A percentile compares a stretch with the other conserved stretches of the same genome.
Evolutionary conservation across 768 basidiomycete genomes (phyloP).

Genomic region (Leccinum arenicola): DNA sequence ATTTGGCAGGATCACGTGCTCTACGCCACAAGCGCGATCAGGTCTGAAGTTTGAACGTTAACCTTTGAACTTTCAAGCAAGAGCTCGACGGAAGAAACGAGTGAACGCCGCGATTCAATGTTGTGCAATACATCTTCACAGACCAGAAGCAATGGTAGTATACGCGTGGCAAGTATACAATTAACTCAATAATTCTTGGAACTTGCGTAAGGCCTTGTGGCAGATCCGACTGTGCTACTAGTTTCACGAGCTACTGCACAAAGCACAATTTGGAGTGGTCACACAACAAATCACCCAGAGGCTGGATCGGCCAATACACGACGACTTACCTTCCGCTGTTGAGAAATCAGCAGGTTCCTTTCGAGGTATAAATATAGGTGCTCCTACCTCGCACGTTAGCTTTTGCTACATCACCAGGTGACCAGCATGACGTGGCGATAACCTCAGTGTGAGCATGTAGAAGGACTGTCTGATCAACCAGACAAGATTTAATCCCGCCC

Average conservation of each 20-base stretch:
- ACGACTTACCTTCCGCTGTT: background rate
- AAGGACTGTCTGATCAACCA: background rate
- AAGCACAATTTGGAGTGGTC: background rate
- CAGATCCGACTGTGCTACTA: no score
- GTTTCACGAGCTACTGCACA: no score
- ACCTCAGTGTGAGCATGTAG: conserved; percentile 2
- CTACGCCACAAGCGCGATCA: conserved; percentile 30
- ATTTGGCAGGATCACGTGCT: conserved; percentile 23
- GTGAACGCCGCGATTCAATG: background rate
- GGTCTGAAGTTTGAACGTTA: no score
- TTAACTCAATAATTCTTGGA: background rate
- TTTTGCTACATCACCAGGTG: background rate
- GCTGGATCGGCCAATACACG: background rate
- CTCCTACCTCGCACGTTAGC: background rate
- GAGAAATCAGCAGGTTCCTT: background rate
- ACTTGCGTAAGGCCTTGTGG: background rate
- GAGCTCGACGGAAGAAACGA: background rate
- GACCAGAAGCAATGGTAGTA: background rate
- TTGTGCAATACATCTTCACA: background rate
- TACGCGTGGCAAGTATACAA: background rate
- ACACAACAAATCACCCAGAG: background rate
- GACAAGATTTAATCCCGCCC: background rate
- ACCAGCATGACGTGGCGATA: conserved; percentile 2
- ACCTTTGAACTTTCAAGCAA: no score
- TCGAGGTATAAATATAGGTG: background rate